phyloP scores from a whole-genome alignment of 805 yeast species.

The Yamadazyma sp. region DNA sequence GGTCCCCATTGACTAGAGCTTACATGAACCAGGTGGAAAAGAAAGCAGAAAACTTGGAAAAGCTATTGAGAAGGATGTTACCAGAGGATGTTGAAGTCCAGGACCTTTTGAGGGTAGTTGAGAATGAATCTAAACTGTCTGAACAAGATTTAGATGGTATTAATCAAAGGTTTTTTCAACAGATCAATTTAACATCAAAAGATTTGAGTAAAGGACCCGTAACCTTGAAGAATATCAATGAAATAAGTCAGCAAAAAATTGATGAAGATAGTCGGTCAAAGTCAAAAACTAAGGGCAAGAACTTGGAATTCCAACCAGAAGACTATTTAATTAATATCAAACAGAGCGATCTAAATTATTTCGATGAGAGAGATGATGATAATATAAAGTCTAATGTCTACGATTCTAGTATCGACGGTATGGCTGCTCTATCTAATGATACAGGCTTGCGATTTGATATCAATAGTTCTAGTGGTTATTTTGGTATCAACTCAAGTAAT shows the following conservation, averaged over 20 bases:
- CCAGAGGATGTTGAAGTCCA: constrained; percentile 26
- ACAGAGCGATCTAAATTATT: constrained; percentile 17
- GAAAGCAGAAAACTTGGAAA: constrained; percentile 28
- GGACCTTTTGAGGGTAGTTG: constrained; percentile 15
- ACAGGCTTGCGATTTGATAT: constrained; percentile 20
- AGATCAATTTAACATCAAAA: constrained; percentile 15
- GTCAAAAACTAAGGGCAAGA: constrained; percentile 4
- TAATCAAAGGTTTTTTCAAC: constrained; percentile 11
- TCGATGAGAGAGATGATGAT: constrained; percentile 18
- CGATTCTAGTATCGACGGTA: constrained; percentile 48
- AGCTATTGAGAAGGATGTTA: constrained; percentile 30
- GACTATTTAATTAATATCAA: constrained; percentile 18
- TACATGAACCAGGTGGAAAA: constrained; percentile 77
- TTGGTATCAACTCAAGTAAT: constrained; percentile 63
- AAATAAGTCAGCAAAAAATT: constrained; percentile 13
- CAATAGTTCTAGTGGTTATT: constrained; percentile 52
- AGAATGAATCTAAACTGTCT: constrained; percentile 7
- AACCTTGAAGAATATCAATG: constrained; percentile 17
- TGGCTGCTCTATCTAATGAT: constrained; percentile 54
- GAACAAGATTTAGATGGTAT: constrained; percentile 6
- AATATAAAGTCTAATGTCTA: constrained; percentile 11
- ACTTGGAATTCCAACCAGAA: constrained; percentile 15
- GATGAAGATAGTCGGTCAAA: constrained; percentile 4
- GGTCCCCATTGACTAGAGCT: constrained; percentile 81
- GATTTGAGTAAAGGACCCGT: constrained; percentile 15